These are phyloP conservation scores for Boletus pseudo-olivaceus DNA, from an alignment of 768 basidiomycete species.

Conservation along the genomic window DNA sequence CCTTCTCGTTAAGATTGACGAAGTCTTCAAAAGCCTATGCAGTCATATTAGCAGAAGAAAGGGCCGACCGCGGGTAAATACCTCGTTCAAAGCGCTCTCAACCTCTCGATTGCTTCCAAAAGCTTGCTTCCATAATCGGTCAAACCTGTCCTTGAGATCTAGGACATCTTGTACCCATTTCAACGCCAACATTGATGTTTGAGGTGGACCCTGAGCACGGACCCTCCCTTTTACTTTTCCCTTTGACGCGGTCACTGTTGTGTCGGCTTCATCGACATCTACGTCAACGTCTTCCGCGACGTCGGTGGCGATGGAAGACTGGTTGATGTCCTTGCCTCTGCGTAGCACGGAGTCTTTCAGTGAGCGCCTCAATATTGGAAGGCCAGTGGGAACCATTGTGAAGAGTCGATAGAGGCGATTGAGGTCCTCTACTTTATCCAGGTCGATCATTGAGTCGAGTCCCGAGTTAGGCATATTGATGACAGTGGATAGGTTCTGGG, in stretches of 20 bases:
- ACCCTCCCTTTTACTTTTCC: constrained; percentile 58
- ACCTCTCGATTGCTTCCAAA: constrained; percentile 73
- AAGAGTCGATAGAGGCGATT: constrained; percentile 77
- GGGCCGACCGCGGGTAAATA: constrained; percentile 30
- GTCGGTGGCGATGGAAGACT: constrained; percentile 44
- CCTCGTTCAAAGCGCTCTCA: constrained; percentile 83
- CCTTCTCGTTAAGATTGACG: constrained; percentile 82
- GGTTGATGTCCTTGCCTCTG: constrained; percentile 80
- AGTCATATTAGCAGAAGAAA: constrained; percentile 1
- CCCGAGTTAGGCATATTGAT: constrained; percentile 83
- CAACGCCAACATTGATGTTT: constrained; percentile 59
- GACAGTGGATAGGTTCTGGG: constrained; percentile 69
- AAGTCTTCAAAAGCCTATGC: constrained; percentile 87
- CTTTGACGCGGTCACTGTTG: constrained; percentile 34
- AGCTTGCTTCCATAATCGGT: constrained; percentile 64
- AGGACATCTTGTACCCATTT: constrained; percentile 94
- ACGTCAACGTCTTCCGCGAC: constrained; percentile 32
- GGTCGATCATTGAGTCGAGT: constrained; percentile 81
- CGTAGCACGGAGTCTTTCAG: constrained; percentile 69
- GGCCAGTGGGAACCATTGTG: constrained; percentile 60
- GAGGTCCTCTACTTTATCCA: constrained; percentile 72
- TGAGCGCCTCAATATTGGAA: constrained; percentile 57
- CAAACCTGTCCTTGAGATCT: constrained; percentile 89
- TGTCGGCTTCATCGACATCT: constrained; percentile 36
- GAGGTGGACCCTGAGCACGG: constrained; percentile 39